Base-by-base conservation (phyloP, 768 basidiomycete species). In the Psilocybe cyanescens region DNA sequence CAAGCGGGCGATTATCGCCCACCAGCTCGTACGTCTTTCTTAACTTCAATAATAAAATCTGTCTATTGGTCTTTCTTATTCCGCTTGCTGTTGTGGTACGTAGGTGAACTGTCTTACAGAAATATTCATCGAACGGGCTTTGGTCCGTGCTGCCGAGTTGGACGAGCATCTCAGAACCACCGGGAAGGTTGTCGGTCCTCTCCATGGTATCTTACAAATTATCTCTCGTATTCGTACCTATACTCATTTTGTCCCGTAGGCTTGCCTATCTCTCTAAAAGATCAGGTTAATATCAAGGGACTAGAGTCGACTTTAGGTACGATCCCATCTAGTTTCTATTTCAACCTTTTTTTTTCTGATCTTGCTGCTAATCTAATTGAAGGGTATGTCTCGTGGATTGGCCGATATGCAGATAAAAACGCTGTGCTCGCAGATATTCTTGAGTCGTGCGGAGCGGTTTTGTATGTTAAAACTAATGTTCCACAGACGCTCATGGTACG, bases 101-200 rank as follows among this genome's bases (percentile, higher is more conserved):
- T n/a, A 92, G 90, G 86, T 86, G 4, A 93, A 93, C 64, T 94
- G 93, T 70, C 70, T 94, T 37, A 94, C 92, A 0, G 92, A 94
- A 71, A 86, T 92, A 17, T 92, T 91, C 66, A 81, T 92, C 55
- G 88, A 93, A 24, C 79, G 82, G 3, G 93, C 90, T 0, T 75
- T 92, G 4, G 75, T 73, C 12, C 80, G 87, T 9, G 93, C 94
- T 2, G 73, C 79, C 14, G 81, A 86, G 68, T 78, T 94, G 4
- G 94, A 95, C 66, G 83, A 82, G 3, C 74, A 85, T 62, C 72
- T 91, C 45, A 79, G 78, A 65, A 75, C 67, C 62, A 93, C 86
- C 0, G 93, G 92, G 19, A 81, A 81, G 62, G 74, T 83, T 2
- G 76, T 90, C 1, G 93, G 93, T 0, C 88, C 90, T 2, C 76